Conservation (phyloP, 164 flowering plant species). For the Vitis rotundifolia region DNA sequence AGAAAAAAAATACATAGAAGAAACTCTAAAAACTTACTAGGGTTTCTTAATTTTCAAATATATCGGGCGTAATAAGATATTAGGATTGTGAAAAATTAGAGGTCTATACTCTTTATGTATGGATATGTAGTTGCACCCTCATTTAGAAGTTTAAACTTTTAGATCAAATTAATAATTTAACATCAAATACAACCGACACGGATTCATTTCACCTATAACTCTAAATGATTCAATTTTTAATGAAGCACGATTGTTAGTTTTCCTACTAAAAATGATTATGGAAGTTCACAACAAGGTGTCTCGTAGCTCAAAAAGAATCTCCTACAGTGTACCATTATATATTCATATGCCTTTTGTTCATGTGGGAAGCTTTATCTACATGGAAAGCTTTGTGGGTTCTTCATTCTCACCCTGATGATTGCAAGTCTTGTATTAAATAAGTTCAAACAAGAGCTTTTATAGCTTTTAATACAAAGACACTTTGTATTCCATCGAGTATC, state of each 20-base stretch:
- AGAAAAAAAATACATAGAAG: too few relatives aligned
- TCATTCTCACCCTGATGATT: slow-evolving; percentile 23
- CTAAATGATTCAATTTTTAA: not conserved
- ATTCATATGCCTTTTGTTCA: not conserved
- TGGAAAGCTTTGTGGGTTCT: slow-evolving; percentile 9
- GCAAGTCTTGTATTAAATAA: slow-evolving; percentile 25
- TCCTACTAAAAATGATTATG: too few relatives aligned
- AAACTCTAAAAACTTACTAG: too few relatives aligned
- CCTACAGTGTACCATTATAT: not conserved
- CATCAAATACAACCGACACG: too few relatives aligned
- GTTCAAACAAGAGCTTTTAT: slow-evolving; percentile 28
- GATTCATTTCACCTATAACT: not conserved
- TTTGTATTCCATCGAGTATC: slow-evolving; percentile 28
- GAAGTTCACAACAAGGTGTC: not conserved
- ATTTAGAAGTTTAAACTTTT: too few relatives aligned
- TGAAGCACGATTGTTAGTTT: not conserved
- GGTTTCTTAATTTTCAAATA: too few relatives aligned
- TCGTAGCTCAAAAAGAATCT: not conserved
- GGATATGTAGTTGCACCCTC: too few relatives aligned
- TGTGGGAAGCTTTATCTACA: slow-evolving; percentile 1
- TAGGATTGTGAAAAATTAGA: too few relatives aligned
- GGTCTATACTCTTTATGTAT: too few relatives aligned
- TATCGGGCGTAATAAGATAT: too few relatives aligned
- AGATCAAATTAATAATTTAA: too few relatives aligned
- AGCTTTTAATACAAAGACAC: slow-evolving; percentile 10